These are phyloP conservation scores for Cercospora janseana DNA, from an alignment of 2,329 filamentous ascomycete species.

Conservation along the genomic window DNA sequence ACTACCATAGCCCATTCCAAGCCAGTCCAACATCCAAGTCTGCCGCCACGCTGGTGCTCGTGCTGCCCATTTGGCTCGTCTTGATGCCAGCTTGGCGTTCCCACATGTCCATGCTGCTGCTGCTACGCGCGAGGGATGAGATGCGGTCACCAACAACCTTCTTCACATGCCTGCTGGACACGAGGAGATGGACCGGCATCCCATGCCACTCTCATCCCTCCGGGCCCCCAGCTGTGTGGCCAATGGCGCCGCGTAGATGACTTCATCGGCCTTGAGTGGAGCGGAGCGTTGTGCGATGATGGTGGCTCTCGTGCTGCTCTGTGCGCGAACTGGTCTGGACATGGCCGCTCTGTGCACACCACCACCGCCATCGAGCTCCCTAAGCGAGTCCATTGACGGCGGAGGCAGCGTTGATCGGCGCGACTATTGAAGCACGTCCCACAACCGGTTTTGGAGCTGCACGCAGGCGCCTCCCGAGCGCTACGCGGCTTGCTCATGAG, in stretches of 20 bases:
- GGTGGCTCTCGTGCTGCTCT: not conserved
- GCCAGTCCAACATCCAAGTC: not conserved
- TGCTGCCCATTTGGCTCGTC: not conserved
- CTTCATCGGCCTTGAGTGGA: slow-evolving; percentile 10
- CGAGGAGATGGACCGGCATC: slow-evolving; percentile 11
- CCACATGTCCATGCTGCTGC: not conserved
- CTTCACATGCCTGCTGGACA: slow-evolving; percentile 18
- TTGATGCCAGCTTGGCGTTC: not conserved
- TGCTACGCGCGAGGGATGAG: not conserved
- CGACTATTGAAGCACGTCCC: slow-evolving; percentile 12
- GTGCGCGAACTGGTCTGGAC: not conserved
- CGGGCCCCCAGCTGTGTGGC: slow-evolving; percentile 11
- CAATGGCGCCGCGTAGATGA: slow-evolving; percentile 12
- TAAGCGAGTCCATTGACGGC: not conserved
- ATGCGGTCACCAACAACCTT: not conserved
- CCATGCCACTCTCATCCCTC: slow-evolving; percentile 10
- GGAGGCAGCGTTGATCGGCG: not conserved
- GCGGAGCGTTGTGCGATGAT: not conserved
- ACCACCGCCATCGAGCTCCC: not conserved
- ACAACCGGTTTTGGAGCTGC: slow-evolving; percentile 8
- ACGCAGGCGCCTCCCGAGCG: slow-evolving; percentile 10
- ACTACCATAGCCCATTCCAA: not conserved
- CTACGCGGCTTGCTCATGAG: slow-evolving; percentile 3
- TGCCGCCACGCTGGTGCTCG: not conserved
- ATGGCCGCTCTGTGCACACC: not conserved